Evolutionary conservation across 768 basidiomycete genomes (phyloP).

Genomic region (Lepiota venenata): DNA sequence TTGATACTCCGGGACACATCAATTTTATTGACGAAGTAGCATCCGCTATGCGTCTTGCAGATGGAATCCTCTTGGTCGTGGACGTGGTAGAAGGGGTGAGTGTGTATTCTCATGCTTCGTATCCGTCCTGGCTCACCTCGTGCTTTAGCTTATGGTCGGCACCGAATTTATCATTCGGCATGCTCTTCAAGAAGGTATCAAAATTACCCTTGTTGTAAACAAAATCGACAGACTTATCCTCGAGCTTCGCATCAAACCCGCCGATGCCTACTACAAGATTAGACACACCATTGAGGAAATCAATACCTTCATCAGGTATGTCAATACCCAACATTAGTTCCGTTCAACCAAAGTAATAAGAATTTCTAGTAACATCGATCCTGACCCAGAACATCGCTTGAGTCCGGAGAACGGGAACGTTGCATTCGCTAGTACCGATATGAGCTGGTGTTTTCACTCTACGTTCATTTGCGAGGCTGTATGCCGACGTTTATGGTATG

Average conservation of each 20-base stretch:
- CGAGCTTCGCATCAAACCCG: slow-evolving; percentile 91
- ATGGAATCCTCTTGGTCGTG: slow-evolving; percentile 91
- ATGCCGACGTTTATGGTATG: slow-evolving; percentile 87
- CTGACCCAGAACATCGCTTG: slow-evolving; percentile 81
- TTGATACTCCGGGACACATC: slow-evolving; percentile 98
- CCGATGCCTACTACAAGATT: slow-evolving; percentile 98
- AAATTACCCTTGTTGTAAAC: slow-evolving; percentile 92
- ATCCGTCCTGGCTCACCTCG: slow-evolving; percentile 15
- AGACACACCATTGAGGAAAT: slow-evolving; percentile 99
- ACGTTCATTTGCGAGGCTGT: slow-evolving; percentile 93
- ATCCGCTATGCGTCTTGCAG: slow-evolving; percentile 77
- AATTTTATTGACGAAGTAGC: slow-evolving; percentile 99
- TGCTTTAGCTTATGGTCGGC: slow-evolving; percentile 80
- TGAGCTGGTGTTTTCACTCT: slow-evolving; percentile 98
- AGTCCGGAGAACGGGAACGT: slow-evolving; percentile 97
- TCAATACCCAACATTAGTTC: background rate
- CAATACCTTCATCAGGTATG: slow-evolving; percentile 91
- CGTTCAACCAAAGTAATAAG: background rate
- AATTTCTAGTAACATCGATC: slow-evolving; percentile 66
- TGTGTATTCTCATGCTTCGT: slow-evolving; percentile 11
- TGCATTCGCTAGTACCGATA: slow-evolving; percentile 94
- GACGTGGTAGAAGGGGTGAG: slow-evolving; percentile 98
- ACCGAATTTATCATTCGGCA: slow-evolving; percentile 88
- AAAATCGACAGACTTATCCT: slow-evolving; percentile 98
- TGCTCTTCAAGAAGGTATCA: slow-evolving; percentile 83